Base-by-base conservation (phyloP, 495 filamentous ascomycete species). In the Pyrenopolyporus hunteri region DNA sequence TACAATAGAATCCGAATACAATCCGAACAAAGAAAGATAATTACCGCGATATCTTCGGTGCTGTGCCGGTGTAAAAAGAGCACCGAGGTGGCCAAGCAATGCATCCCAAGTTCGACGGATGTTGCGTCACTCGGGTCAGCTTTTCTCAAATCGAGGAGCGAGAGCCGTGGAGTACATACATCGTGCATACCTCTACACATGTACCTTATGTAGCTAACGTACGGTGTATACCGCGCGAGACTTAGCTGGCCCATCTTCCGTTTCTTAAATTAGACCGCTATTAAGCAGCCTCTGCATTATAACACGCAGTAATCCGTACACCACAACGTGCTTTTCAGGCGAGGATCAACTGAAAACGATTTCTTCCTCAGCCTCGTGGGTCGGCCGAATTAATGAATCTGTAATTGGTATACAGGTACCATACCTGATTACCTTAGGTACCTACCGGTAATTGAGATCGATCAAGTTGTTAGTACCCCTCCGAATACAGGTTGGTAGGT, bases 231-330 rank as follows among this genome's bases (percentile, higher is more conserved):
- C 26, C 26, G 13, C 35, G 7, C 33, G 6, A 8, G 6, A 13
- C 16, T 32, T 8, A 20, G 44, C 26, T 47, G 25, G 17, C 59
- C 46, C 17, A 40, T 26, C 20, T 20, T 51, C 19, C 6, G 43
- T 44, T 60, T 56, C 62, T 65, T 65, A 56, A 56, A 46, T 59
- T 65, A 65, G 62, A 57, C 9, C 20, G 22, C 40, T 25, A 46
- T 63, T 36, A 32, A 57, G 31, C 51, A 60, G 26, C 19, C n/a
- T 40, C 11, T 17, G 14, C 4, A 25, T 49, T 31, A 32, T 37
- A 35, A 23, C 14, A 33, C 10, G 49, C n/a, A n/a, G n/a, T n/a
- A n/a, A n/a, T n/a, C n/a, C n/a, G n/a, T n/a, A n/a, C n/a, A n/a
- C n/a, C 23, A 28, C 25, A 62, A 62, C 49, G 39, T 46, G 20